Evolutionary conservation across 495 filamentous ascomycete genomes (phyloP).

Genomic region (Penicillium macrosclerotiorum): DNA sequence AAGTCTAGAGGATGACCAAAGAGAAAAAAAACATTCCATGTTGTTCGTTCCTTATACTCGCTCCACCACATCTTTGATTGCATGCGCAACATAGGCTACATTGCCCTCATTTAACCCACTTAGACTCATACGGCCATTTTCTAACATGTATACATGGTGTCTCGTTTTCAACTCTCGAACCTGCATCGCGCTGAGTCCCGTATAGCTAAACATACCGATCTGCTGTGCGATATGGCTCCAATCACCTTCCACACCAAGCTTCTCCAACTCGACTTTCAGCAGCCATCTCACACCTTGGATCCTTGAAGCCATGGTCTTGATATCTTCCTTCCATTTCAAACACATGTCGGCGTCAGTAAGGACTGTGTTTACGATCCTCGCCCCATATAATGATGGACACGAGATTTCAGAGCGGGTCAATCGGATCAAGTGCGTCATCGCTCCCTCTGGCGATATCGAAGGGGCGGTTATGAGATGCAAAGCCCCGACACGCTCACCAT

Average conservation of each 20-base stretch:
- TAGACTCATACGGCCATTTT: constrained; percentile 18
- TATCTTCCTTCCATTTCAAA: constrained; percentile 33
- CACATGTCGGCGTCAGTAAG: constrained; percentile 18
- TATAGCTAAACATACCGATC: constrained; percentile 37
- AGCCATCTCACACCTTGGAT: constrained; percentile 23
- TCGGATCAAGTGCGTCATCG: constrained; percentile 9
- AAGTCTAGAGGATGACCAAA: background rate
- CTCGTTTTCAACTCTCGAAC: constrained; percentile 19
- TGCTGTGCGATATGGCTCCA: constrained; percentile 30
- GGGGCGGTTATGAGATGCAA: constrained; percentile 24
- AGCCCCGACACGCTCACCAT: constrained; percentile 37
- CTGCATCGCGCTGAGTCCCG: constrained; percentile 22
- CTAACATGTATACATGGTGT: constrained; percentile 31
- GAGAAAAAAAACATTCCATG: background rate
- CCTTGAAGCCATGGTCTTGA: constrained; percentile 32
- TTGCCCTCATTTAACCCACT: constrained; percentile 34
- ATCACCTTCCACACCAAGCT: constrained; percentile 17
- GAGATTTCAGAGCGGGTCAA: constrained; percentile 29
- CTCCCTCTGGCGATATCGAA: constrained; percentile 5
- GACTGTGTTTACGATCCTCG: constrained; percentile 30
- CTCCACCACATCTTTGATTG: constrained; percentile 9
- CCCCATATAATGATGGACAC: constrained; percentile 30
- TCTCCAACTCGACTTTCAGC: constrained; percentile 19
- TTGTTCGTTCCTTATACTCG: background rate
- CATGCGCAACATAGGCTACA: constrained; percentile 26